A percentile compares a stretch with the other conserved stretches of the same genome.
phyloP scores from a whole-genome alignment of 2,329 filamentous ascomycete genomes.

The Elsinoe fawcettii region DNA sequence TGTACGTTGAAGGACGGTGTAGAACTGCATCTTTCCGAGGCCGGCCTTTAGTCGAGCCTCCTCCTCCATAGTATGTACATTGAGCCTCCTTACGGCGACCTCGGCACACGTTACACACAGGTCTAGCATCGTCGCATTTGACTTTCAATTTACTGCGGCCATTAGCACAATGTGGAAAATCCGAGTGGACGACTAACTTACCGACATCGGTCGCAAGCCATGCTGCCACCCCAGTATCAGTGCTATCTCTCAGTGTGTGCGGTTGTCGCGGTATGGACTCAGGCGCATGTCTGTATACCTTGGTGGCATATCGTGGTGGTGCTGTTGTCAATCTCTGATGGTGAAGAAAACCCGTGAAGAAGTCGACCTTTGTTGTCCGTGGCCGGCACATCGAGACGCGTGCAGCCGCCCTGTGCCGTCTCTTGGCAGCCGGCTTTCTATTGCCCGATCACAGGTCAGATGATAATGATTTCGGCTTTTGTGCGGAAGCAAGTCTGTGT shows the following conservation, averaged over 20 bases:
- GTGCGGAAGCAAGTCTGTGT: neutral
- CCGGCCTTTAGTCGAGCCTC: neutral
- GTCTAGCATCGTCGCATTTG: slow-evolving; percentile 9
- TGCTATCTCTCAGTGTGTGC: no score
- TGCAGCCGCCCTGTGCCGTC: neutral
- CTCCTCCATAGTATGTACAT: slow-evolving; percentile 7
- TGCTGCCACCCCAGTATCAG: neutral
- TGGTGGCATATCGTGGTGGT: neutral
- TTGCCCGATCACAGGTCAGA: neutral
- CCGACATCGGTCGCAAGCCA: slow-evolving; percentile 14
- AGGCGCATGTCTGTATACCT: neutral
- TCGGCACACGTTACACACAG: neutral
- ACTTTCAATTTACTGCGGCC: neutral
- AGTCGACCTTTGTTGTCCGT: neutral
- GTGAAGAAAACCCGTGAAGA: neutral
- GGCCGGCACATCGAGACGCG: neutral
- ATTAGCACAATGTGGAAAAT: neutral
- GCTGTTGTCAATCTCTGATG: neutral
- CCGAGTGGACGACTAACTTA: neutral
- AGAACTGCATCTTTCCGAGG: neutral
- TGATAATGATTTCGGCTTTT: neutral
- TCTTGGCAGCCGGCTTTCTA: neutral
- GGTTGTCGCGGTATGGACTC: no score
- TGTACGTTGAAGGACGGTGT: neutral
- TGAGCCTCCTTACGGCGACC: neutral